A percentile compares a stretch with the other conserved stretches of the same genome.
Conservation (phyloP, 768 basidiomycete genomes). For the Boletus sensibilis region DNA sequence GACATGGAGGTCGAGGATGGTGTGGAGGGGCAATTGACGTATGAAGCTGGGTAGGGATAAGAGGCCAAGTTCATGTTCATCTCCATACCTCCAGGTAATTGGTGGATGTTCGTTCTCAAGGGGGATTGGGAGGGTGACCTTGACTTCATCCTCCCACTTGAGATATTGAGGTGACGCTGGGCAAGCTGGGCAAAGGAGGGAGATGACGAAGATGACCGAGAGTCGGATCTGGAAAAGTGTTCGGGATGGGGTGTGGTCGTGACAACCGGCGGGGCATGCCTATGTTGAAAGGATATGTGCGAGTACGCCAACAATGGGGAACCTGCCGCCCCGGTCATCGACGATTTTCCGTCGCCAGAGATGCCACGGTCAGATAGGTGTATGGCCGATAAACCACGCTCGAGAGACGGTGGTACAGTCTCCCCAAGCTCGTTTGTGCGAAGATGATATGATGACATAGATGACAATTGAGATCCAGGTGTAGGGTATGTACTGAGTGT, state of each 20-base stretch:
- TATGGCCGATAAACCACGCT: constrained; percentile 22
- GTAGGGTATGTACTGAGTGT: constrained; percentile 28
- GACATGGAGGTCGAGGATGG: constrained; percentile 58
- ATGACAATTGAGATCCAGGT: constrained; percentile 34
- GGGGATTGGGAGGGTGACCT: constrained; percentile 34
- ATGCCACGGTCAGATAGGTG: constrained; percentile 19
- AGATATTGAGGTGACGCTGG: constrained; percentile 24
- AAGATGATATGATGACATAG: constrained; percentile 34
- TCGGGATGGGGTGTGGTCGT: constrained; percentile 41
- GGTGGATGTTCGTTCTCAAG: constrained; percentile 21
- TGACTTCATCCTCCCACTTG: constrained; percentile 28
- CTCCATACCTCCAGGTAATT: constrained; percentile 15
- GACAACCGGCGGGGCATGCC: constrained; percentile 49
- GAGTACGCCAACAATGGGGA: constrained; percentile 18
- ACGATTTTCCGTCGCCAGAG: constrained; percentile 5
- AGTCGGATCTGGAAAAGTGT: constrained; percentile 15
- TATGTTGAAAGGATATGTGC: constrained; percentile 36
- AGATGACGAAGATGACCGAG: constrained; percentile 7
- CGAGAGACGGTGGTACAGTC: constrained; percentile 17
- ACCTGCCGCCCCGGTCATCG: not conserved
- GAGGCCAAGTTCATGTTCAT: constrained; percentile 9
- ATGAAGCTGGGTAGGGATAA: constrained; percentile 31
- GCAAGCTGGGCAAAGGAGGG: constrained; percentile 24
- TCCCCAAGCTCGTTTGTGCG: constrained; percentile 16
- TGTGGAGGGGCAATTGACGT: constrained; percentile 53